Evolutionary conservation across 495 filamentous ascomycete genomes (phyloP).

Genomic region (Parathielavia hyrcaniae): DNA sequence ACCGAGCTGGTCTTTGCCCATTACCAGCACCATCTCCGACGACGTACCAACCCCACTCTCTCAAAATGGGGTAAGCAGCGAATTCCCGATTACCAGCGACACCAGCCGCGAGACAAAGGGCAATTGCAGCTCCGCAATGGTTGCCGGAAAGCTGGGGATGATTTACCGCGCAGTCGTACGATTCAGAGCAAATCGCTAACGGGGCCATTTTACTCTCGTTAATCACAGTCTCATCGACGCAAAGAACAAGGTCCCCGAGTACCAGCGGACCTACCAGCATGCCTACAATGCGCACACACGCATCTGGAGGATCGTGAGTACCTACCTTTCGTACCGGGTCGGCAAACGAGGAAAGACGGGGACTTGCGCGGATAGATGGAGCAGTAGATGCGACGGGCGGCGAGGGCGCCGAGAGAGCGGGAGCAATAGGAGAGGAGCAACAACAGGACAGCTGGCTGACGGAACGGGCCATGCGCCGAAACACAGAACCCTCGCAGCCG

Average conservation of each 20-base stretch:
- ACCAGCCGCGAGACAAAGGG: background rate
- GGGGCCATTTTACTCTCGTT: background rate
- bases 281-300: conserved; percentile 64
- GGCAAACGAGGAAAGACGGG: background rate
- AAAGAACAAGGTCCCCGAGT: conserved; percentile 76
- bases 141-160: background rate
- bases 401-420: background rate
- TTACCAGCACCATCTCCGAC: conserved; percentile 22
- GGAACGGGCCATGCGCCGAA: conserved; percentile 12
- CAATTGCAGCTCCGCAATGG: conserved; percentile 1
- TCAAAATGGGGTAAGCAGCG: conserved; percentile 27
- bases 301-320: conserved; percentile 80
- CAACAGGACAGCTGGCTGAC: conserved; percentile 19
- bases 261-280: conserved; percentile 76
- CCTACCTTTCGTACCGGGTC: conserved; percentile 16
- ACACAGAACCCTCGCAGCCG: conserved; percentile 56
- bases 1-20: conserved; percentile 16
- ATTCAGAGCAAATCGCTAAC: conserved; percentile 20
- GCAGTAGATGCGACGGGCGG: background rate
- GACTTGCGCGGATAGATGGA: background rate
- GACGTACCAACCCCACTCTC: conserved; percentile 14
- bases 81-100: background rate
- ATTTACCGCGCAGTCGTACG: conserved; percentile 23
- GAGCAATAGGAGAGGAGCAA: background rate
- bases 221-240: conserved; percentile 61